These are phyloP conservation scores for Trametes elegans DNA, from an alignment of 768 basidiomycete species.

Conservation along the genomic window DNA sequence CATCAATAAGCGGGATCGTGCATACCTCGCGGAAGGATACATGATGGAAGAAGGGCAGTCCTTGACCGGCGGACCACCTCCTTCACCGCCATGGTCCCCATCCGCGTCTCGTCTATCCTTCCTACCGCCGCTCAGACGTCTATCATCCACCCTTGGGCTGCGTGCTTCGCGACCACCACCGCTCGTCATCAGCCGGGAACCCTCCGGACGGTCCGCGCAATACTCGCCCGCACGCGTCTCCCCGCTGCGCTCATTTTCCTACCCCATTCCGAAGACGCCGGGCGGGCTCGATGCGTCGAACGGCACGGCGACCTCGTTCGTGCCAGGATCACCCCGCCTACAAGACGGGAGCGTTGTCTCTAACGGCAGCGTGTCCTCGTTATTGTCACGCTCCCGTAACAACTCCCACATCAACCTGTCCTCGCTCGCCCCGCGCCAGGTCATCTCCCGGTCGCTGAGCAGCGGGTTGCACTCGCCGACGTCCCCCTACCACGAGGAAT, in stretches of 20 bases:
- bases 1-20: conserved; percentile 27
- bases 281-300: conserved; percentile 17
- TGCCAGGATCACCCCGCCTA: conserved; percentile 29
- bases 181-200: conserved; percentile 18
- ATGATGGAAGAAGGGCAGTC: conserved; percentile 33
- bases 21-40: conserved; percentile 26
- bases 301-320: conserved; percentile 24
- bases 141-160: conserved; percentile 18
- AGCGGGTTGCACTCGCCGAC: conserved; percentile 13
- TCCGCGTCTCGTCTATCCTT: conserved; percentile 44
- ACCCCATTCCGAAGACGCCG: conserved; percentile 15
- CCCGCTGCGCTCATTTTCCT: conserved; percentile 28
- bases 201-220: conserved; percentile 23
- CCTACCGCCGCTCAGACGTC: conserved; percentile 20
- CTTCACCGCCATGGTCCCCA: conserved; percentile 43
- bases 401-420: conserved; percentile 63
- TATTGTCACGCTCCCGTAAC: conserved; percentile 63
- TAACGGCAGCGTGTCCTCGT: conserved; percentile 36
- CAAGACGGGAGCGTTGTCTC: conserved; percentile 25
- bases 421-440: conserved; percentile 47
- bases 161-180: conserved; percentile 19
- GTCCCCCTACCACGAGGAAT: conserved; percentile 13
- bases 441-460: conserved; percentile 37
- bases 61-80: conserved; percentile 17
- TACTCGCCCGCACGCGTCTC: conserved; percentile 27